These are phyloP conservation scores for Globisporangium barbulae DNA, from an alignment of 352 stramenopile genomes.

Conservation along the genomic window DNA sequence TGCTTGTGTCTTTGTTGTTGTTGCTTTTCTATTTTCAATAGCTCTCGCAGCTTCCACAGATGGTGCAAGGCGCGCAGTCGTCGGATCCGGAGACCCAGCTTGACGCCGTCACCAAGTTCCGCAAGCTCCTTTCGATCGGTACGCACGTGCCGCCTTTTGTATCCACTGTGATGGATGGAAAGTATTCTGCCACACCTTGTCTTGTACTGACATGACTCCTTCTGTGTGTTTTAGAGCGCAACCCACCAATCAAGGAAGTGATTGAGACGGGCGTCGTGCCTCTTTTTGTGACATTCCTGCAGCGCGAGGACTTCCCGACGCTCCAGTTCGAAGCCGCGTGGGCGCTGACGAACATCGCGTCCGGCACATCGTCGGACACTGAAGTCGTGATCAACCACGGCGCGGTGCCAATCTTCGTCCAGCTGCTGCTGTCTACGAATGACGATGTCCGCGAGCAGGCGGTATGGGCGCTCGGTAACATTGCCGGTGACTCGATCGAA, in stretches of 20 bases:
- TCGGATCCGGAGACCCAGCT: slow-evolving; percentile 90
- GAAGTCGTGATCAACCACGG: slow-evolving; percentile 97
- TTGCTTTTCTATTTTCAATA: slow-evolving; percentile 26
- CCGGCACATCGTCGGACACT: slow-evolving; percentile 97
- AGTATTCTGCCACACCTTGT: neutral
- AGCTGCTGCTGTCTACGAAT: slow-evolving; percentile 94
- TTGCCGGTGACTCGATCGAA: slow-evolving; percentile 96
- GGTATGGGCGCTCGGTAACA: slow-evolving; percentile 99
- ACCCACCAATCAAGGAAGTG: slow-evolving; percentile 99
- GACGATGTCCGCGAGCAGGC: slow-evolving; percentile 97
- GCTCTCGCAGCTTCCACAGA: slow-evolving; percentile 93
- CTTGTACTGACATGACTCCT: slow-evolving; percentile 5
- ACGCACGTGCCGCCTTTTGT: slow-evolving; percentile 6
- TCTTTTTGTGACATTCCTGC: slow-evolving; percentile 97
- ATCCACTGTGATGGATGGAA: neutral
- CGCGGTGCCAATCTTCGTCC: slow-evolving; percentile 97
- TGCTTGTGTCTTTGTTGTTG: neutral
- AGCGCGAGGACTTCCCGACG: slow-evolving; percentile 91
- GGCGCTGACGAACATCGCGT: slow-evolving; percentile 99
- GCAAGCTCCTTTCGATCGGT: slow-evolving; percentile 98
- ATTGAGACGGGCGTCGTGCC: slow-evolving; percentile 98
- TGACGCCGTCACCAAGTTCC: slow-evolving; percentile 98
- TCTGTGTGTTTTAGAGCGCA: slow-evolving; percentile 83
- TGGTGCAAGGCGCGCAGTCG: slow-evolving; percentile 93
- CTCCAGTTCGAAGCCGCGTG: slow-evolving; percentile 99